Evolutionary conservation across 495 filamentous ascomycete species (phyloP), one percentile per base, ranked within the genome.

Genomic region (Hypoxylon trugodes): DNA sequence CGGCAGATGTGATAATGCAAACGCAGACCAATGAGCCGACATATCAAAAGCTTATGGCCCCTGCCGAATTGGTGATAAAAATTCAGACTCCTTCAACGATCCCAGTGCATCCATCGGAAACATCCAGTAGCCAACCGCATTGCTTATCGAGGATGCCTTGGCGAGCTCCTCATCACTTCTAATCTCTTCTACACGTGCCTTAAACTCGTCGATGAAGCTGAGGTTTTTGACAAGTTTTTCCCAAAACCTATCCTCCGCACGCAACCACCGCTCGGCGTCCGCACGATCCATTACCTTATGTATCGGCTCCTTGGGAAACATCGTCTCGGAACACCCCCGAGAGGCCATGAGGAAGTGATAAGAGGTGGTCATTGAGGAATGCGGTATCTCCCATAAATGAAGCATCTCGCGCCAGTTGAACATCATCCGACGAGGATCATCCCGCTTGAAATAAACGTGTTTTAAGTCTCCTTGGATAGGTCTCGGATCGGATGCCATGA

Each of bases 1-100:
- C n/a, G 47, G 47, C 16, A 50, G 24, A 36, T 50, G 15, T 15
- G 47, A 36, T 22, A 50, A 36, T 24, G 32, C 47, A 37, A 50
- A 33, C 25, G 25, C 32, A 13, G 47, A 33, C 30, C 47, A 50
- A 13, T 37, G 9, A 13, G 6, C 16, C 47, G 47, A 50, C 19
- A 50, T 25, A 13, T 50, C 47, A 16, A 50, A 22, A 21, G 38
- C 19, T 18, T 2, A 2, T 6, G 19, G 7, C 37, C 37, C 24
- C n/a, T 19, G 9, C 6, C 18, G 1, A 2, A 8, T 15, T 1
- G 13, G 24, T 3, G 36, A 12, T 16, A n/a, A 2, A 40, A 3
- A 4, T 4, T 10, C 8, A 5, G 4, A 1, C 10, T 37, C 30
- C 25, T 50, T 19, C 12, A 46, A 24, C 3, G 12, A 19, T 0